Percentiles rank a stretch among this genome's conserved stretches.
phyloP scores from a whole-genome alignment of 2,329 filamentous ascomycete genomes.

The Lachnellula cervina region DNA sequence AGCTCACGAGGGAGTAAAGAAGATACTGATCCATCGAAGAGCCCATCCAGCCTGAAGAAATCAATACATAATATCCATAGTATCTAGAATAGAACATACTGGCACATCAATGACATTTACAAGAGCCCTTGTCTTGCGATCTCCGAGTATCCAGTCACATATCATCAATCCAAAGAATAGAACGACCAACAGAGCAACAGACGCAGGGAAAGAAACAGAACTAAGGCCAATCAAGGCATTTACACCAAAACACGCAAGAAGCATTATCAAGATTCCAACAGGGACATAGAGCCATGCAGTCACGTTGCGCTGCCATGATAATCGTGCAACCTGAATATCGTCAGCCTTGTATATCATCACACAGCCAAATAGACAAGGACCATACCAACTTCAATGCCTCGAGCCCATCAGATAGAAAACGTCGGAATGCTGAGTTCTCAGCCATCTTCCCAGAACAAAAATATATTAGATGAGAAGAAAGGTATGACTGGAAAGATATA shows the following conservation, averaged over 20 bases:
- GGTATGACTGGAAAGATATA: constrained; percentile 5
- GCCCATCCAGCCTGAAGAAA: constrained; percentile 48
- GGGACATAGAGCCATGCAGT: constrained; percentile 50
- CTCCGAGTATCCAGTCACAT: constrained; percentile 44
- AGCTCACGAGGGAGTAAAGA: constrained; percentile 49
- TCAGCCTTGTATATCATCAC: constrained; percentile 13
- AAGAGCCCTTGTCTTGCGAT: constrained; percentile 42
- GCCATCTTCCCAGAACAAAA: constrained; percentile 12
- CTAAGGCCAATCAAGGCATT: constrained; percentile 39
- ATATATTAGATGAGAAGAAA: neutral
- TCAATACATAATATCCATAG: constrained; percentile 3
- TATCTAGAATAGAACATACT: constrained; percentile 33
- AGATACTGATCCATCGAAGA: constrained; percentile 53
- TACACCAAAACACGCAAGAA: constrained; percentile 38
- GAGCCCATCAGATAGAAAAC: constrained; percentile 17
- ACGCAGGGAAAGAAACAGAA: constrained; percentile 52
- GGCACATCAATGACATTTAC: constrained; percentile 49
- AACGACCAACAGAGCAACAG: constrained; percentile 52
- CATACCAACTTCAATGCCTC: constrained; percentile 27
- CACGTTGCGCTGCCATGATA: constrained; percentile 30
- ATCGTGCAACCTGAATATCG: constrained; percentile 20
- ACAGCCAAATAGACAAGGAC: neutral
- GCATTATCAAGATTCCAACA: constrained; percentile 34
- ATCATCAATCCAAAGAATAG: constrained; percentile 47
- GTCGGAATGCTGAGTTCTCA: neutral